These are phyloP conservation scores for Aspergillus persii DNA, from an alignment of 2,329 filamentous ascomycete genomes.

Conservation along the genomic window DNA sequence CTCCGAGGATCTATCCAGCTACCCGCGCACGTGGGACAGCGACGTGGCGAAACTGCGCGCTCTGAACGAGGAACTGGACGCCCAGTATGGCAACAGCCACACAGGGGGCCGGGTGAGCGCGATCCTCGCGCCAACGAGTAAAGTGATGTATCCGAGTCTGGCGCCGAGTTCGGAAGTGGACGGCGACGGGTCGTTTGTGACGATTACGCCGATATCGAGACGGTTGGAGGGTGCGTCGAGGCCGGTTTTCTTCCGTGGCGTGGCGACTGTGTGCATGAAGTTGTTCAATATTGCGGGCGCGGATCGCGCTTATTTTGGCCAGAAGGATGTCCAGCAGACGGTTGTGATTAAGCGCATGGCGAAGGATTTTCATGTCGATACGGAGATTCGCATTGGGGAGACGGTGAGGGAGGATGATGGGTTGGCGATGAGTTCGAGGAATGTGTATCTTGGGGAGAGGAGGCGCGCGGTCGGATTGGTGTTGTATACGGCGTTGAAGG, in stretches of 20 bases:
- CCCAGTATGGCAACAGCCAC: slow-evolving; percentile 39
- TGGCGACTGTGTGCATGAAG: slow-evolving; percentile 95
- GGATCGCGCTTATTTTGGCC: slow-evolving; percentile 85
- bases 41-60: slow-evolving; percentile 67
- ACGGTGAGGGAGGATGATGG: slow-evolving; percentile 79
- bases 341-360: slow-evolving; percentile 86
- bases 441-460: slow-evolving; percentile 82
- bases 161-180: slow-evolving; percentile 69
- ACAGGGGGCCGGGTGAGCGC: slow-evolving; percentile 67
- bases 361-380: slow-evolving; percentile 78
- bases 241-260: slow-evolving; percentile 93
- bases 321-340: slow-evolving; percentile 97
- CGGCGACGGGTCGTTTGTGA: slow-evolving; percentile 84
- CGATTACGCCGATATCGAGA: slow-evolving; percentile 77
- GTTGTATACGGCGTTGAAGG: slow-evolving; percentile 65
- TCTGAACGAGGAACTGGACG: slow-evolving; percentile 72
- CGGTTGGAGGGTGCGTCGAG: slow-evolving; percentile 80
- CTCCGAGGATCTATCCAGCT: slow-evolving; percentile 81
- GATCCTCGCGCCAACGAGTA: slow-evolving; percentile 80
- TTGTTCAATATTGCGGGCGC: slow-evolving; percentile 79
- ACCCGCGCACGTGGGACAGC: slow-evolving; percentile 83
- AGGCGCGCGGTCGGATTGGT: slow-evolving; percentile 71
- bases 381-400: slow-evolving; percentile 68
- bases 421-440: slow-evolving; percentile 85
- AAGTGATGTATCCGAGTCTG: slow-evolving; percentile 83